Conservation (phyloP, 2,329 filamentous ascomycete species). For the Tolypocladium cylindrosporum region DNA sequence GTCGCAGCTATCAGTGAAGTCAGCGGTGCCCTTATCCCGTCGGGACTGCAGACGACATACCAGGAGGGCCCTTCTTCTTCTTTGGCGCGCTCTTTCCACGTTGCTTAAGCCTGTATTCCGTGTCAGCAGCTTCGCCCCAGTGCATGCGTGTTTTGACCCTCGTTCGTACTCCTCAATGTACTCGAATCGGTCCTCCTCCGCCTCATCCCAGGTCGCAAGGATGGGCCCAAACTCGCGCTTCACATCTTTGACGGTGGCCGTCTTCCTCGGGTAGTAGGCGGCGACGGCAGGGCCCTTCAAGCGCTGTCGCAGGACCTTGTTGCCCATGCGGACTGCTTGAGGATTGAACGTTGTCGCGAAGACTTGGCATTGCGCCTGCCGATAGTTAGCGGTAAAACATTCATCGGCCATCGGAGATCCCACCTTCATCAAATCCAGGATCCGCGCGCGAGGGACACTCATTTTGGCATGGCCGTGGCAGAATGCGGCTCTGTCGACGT, state of each 20-base stretch:
- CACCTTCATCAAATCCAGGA: conserved; percentile 74
- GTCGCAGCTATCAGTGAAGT: conserved; percentile 13
- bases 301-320: conserved; percentile 84
- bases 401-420: background rate
- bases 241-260: conserved; percentile 63
- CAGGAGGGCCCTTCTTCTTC: conserved; percentile 61
- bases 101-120: conserved; percentile 49
- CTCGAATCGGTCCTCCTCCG: conserved; percentile 71
- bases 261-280: conserved; percentile 77
- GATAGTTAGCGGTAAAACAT: conserved; percentile 10
- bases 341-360: conserved; percentile 92
- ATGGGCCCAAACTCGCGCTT: conserved; percentile 58
- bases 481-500: conserved; percentile 10
- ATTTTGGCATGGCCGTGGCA: conserved; percentile 34
- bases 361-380: conserved; percentile 77
- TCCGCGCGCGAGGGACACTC: conserved; percentile 50
- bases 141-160: background rate
- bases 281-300: conserved; percentile 74
- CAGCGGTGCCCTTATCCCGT: background rate
- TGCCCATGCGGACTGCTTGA: conserved; percentile 68
- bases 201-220: conserved; percentile 61
- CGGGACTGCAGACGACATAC: conserved; percentile 13
- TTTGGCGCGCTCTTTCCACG: conserved; percentile 82
- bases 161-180: conserved; percentile 53
- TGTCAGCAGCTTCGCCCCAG: conserved; percentile 16